A percentile compares a stretch with the other conserved stretches of the same genome.
Evolutionary conservation across 768 basidiomycete genomes (phyloP).

Genomic region (Paxillus rubicundulus): DNA sequence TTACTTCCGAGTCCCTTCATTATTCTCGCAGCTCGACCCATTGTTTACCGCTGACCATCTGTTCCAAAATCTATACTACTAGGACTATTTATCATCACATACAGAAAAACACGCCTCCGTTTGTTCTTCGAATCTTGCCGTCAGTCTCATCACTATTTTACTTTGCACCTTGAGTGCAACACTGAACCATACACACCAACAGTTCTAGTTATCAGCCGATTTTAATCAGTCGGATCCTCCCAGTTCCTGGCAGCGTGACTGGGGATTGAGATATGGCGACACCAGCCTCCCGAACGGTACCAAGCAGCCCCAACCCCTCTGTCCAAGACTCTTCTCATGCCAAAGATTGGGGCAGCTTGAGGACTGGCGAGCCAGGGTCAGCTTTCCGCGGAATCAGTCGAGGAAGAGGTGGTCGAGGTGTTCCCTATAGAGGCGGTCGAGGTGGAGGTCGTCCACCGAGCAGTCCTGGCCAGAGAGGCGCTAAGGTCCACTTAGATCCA

Average conservation of each 20-base stretch:
- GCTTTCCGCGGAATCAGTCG: constrained; percentile 46
- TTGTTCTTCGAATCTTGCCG: constrained; percentile 2
- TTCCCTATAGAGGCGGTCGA: constrained; percentile 22
- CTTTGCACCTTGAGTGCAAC: not conserved
- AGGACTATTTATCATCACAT: not conserved
- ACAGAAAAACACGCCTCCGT: not conserved
- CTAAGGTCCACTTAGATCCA: constrained; percentile 18
- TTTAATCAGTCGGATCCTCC: constrained; percentile 1
- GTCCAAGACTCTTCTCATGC: constrained; percentile 30
- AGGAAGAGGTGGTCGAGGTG: constrained; percentile 37
- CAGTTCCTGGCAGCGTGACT: not conserved
- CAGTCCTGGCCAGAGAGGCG: constrained; percentile 19
- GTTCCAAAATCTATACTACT: not conserved
- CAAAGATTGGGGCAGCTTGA: constrained; percentile 41
- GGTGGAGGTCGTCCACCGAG: constrained; percentile 29
- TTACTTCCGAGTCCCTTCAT: not conserved
- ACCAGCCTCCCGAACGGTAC: constrained; percentile 32
- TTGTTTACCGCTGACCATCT: not conserved
- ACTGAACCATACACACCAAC: constrained; percentile 11
- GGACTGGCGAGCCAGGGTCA: constrained; percentile 45
- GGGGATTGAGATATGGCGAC: constrained; percentile 39
- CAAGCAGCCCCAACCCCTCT: constrained; percentile 27
- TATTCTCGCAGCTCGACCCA: too few relatives aligned
- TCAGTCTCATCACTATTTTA: constrained; percentile 10
- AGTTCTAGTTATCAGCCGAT: constrained; percentile 11